Evolutionary conservation across 495 filamentous ascomycete genomes (phyloP).

Genomic region (Tetracladium setigerum): DNA sequence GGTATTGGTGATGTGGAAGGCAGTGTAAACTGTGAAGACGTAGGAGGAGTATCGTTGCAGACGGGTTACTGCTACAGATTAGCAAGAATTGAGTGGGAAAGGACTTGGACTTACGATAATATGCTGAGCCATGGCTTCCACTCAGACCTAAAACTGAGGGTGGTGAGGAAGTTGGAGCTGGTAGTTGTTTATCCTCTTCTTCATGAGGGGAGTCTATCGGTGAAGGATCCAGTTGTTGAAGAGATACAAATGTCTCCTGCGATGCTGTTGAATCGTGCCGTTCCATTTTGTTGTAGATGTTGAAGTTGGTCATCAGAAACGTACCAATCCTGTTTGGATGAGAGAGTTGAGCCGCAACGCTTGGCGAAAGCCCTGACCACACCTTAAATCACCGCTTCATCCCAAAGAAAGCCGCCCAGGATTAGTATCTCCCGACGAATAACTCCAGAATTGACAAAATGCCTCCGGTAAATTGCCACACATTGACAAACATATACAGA

Average conservation of each 20-base stretch:
- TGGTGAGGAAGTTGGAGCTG: constrained; percentile 19
- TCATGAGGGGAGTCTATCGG: constrained; percentile 59
- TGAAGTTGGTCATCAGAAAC: not conserved
- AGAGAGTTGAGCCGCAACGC: not conserved
- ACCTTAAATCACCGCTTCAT: constrained; percentile 2
- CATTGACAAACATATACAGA: not conserved
- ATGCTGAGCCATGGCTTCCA: constrained; percentile 47
- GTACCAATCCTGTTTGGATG: not conserved
- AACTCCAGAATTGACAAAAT: constrained; percentile 20
- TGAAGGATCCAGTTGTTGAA: constrained; percentile 73
- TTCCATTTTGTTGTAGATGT: not conserved
- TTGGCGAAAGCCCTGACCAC: constrained; percentile 3
- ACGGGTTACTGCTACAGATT: constrained; percentile 52
- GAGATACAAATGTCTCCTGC: constrained; percentile 50
- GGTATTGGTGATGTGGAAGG: constrained; percentile 74
- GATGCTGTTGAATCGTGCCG: constrained; percentile 27
- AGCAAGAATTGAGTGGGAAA: not conserved
- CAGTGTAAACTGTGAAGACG: constrained; percentile 69
- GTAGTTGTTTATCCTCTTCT: constrained; percentile 51
- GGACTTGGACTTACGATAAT: constrained; percentile 44
- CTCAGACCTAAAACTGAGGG: constrained; percentile 44
- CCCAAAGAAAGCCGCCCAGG: not conserved
- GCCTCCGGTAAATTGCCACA: constrained; percentile 33
- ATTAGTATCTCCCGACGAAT: not conserved
- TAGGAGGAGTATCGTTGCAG: constrained; percentile 85